Evolutionary conservation across 495 filamentous ascomycete species (phyloP), one percentile per base, ranked within the genome.

Genomic region (Staphylotrichum longicolle): DNA sequence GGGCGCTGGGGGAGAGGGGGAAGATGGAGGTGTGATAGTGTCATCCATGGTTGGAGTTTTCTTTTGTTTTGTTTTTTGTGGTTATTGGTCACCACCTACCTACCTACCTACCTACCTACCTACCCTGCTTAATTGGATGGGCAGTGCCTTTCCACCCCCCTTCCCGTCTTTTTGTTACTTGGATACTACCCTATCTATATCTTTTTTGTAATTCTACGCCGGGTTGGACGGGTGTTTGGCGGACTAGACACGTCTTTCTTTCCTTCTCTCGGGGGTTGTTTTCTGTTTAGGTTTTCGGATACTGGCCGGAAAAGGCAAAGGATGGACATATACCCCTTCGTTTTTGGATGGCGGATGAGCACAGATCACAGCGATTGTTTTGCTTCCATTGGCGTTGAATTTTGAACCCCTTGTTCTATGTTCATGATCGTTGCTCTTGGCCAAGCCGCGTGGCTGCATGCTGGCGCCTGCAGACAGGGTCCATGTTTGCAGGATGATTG

Each of bases 251-350:
- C 3, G 5, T 42, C 9, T 54, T 53, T 40, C 9, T 7, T 53
- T 41, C 9, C 6, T 9, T n/a, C n/a, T 50, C 2, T 34, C 0
- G 47, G 51, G 15, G 7, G 9, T 11, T 12, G 48, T 35, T 35
- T 27, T 27, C 20, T 27, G 20, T 27, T 27, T 27, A 27, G 20
- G 20, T 27, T 27, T 27, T 27, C 20, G 20, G 20, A 27, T 27
- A 27, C 20, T 27, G 20, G 20, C 20, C 20, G 48, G 48, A 32
- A 35, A 51, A 7, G 32, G 32, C 14, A n/a, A 51, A 12, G 33
- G 48, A 51, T 51, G 48, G 33, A 27, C 48, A 51, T 34, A 51
- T 51, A 51, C 48, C 48, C 48, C 48, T 15, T 51, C 9, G 14
- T 35, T 3, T 3, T 51, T 7, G 6, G 37, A 39, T 39, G 9